Conservation (phyloP, 73 alveolate species). For the Durusdinium trenchii region DNA sequence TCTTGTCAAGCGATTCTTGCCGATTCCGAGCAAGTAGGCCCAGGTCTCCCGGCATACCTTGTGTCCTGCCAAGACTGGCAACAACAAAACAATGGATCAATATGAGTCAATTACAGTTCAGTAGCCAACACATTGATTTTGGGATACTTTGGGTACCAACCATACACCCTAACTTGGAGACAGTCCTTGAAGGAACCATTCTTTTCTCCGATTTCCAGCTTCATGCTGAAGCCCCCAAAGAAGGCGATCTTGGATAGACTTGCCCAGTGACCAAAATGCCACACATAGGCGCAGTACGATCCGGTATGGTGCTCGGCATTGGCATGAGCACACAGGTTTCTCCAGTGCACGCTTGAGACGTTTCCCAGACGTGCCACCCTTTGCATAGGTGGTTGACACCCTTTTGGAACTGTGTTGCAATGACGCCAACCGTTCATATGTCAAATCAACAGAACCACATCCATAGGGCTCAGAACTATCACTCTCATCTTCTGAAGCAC, state of each 20-base stretch:
- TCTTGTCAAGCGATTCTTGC: slow-evolving; percentile 25
- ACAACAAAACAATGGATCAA: not conserved
- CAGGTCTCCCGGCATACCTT: not conserved
- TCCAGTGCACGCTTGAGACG: not conserved
- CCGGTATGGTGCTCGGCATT: not conserved
- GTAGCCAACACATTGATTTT: too few relatives aligned
- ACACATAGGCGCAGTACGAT: not conserved
- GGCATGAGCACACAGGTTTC: not conserved
- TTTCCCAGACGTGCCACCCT: not conserved
- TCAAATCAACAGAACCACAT: not conserved
- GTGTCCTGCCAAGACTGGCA: not conserved
- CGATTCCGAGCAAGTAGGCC: not conserved
- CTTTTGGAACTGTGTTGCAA: not conserved
- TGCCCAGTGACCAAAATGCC: not conserved
- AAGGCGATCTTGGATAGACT: not conserved
- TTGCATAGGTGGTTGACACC: not conserved
- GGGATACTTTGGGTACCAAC: too few relatives aligned
- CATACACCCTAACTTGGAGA: too few relatives aligned
- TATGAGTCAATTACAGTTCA: too few relatives aligned
- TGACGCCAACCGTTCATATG: too few relatives aligned
- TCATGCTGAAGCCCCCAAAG: not conserved
- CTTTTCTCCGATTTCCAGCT: not conserved
- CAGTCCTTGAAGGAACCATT: slow-evolving; percentile 7
- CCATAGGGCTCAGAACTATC: not conserved
- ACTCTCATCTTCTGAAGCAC: not conserved